Evolutionary conservation across 1,139 yeast species (phyloP), one percentile per base, ranked within the genome.

Genomic region (Pneumocystis oryctolagi): DNA sequence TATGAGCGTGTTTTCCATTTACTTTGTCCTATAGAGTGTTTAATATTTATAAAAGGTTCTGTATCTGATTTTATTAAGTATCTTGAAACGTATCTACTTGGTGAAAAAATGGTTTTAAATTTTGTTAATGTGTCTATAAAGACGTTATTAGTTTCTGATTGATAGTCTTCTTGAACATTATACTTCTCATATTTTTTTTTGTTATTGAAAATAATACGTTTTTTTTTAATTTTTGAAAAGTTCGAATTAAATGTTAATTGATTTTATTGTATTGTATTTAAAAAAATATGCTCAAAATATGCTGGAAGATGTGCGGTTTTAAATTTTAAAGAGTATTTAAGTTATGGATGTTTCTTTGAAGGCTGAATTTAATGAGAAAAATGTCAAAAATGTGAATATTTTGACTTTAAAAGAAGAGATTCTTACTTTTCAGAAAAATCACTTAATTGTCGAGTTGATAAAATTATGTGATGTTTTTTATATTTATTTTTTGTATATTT

Each of bases 361-460:
- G n/a, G 12, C 9, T 47, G 55, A 25, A 9, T 47, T 47, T 20
- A 28, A 16, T 3, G 55, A 47, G 12, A 47, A 47, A 47, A 47
- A 3, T 25, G 5, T 12, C 12, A 57, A 57, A 39, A 35, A 57
- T 20, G 5, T 30, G 12, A 73, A 76, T 63, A 73, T 81, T 63
- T 71, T 76, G 61, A 60, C 66, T 1, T 70, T 77, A 35, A 77
- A 73, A 16, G 66, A 69, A 20, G 75, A 75, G 60, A 73, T 82
- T 47, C 66, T 70, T 5, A 73, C 73, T 62, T 76, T 80, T 1
- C 71, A 77, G 66, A 68, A 80, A 65, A 82, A 80, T 71, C 85
- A 85, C 70, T 79, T 81, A 63, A 71, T 85, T 25, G 80, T 78
- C 1, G 68, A 70, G 5, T 72, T 85, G 40, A 67, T 83, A 28